phyloP scores from a whole-genome alignment of 768 basidiomycete genomes.

The Mycena filopes region DNA sequence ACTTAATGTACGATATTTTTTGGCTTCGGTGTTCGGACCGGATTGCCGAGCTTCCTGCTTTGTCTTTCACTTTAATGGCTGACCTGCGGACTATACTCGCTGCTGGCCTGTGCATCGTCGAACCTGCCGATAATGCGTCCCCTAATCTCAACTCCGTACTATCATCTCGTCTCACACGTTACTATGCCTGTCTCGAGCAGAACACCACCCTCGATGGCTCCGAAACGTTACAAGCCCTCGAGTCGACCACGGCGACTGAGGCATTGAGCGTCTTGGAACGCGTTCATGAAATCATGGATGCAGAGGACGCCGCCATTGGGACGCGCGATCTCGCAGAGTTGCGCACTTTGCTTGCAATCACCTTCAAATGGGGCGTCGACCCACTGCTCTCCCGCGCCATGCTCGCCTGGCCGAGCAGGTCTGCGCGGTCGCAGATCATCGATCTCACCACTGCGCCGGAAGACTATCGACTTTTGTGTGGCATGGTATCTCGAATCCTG shows the following conservation, averaged over 20 bases:
- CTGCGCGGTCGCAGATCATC: conserved; percentile 44
- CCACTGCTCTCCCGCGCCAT: conserved; percentile 59
- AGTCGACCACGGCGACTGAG: conserved; percentile 65
- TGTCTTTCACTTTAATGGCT: neutral
- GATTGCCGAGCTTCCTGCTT: too few species aligned
- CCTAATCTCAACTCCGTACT: conserved; percentile 51
- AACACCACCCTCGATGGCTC: conserved; percentile 28
- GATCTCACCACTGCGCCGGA: conserved; percentile 55
- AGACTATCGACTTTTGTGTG: conserved; percentile 56
- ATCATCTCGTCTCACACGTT: conserved; percentile 50
- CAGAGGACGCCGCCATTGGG: conserved; percentile 55
- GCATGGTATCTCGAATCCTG: conserved; percentile 56
- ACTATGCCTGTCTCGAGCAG: conserved; percentile 45
- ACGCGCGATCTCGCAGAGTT: conserved; percentile 73
- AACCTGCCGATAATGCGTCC: conserved; percentile 41
- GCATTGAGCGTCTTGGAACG: conserved; percentile 61
- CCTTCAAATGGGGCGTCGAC: conserved; percentile 78
- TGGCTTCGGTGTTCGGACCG: too few species aligned
- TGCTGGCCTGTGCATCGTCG: conserved; percentile 51
- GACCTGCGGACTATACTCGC: conserved; percentile 35
- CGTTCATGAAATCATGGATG: conserved; percentile 57
- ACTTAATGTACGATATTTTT: neutral
- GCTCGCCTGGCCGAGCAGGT: conserved; percentile 50
- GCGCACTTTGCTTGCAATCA: conserved; percentile 71
- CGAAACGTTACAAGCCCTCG: conserved; percentile 52